Evolutionary conservation across 208 protist genomes (phyloP), one percentile per base, ranked within the genome.

Genomic region (Wallacemonas sp.): DNA sequence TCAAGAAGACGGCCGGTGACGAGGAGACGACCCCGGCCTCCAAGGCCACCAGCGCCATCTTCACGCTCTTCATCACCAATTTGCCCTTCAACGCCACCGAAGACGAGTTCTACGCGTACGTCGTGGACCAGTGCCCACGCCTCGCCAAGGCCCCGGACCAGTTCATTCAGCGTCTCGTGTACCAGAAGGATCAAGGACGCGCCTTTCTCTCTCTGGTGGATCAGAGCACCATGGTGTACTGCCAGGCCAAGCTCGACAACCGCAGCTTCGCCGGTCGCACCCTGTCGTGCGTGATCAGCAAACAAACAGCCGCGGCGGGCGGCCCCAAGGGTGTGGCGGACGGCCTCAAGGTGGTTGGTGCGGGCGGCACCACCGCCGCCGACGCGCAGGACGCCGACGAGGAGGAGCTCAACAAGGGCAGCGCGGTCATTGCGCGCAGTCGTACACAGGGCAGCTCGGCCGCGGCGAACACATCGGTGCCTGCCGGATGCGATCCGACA

Each of bases 61-160:
- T 79, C 65, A 97, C 89, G 22, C 64, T 95, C n/a, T 97, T 92
- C 68, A 79, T 97, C 59, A 89, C 87, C 25, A 97, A 97, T 50
- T 77, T 97, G 46, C 77, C 92, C 22, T 96, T 95, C 61, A 74
- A 67, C 31, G 77, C 79, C n/a, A 89, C 71, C 28, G 81, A 89
- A 61, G 89, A 92, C 25, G 83, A 94, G 48, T 79, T 95, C 49
- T 74, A 82, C 61, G 67, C 67, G 36, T 89, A 88, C 61, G 36
- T 92, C n/a, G 52, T 91, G 7, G 89, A 96, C 65, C 68, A 70
- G 7, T 93, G 91, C 64, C 91, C 94, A 3, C 67, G 99, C 12
- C 93, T 94, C 41, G 87, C 99, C 5, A 98, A 98, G 66, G 91
- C 97, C 26, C 75, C 99, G 3, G 91, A 92, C 55, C 97, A 97